Evolutionary conservation across 2,329 filamentous ascomycete genomes (phyloP).

Genomic region (Pseudogymnoascus sp.): DNA sequence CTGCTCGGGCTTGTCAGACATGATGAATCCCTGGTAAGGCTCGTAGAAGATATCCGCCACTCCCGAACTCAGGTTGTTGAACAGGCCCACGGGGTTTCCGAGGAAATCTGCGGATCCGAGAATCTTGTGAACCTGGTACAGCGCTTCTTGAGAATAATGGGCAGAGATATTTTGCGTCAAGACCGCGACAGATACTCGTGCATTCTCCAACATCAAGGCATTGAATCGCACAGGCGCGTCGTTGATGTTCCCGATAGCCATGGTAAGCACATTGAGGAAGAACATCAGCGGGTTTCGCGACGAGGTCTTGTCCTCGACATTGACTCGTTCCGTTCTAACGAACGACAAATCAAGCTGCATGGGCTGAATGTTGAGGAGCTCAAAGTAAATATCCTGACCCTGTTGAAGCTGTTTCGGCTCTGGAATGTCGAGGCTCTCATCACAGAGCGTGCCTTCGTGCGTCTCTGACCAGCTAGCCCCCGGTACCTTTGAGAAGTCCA

Average conservation of each 20-base stretch:
- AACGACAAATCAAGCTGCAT: constrained; percentile 98
- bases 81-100: constrained; percentile 91
- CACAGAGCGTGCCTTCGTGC: constrained; percentile 75
- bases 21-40: constrained; percentile 93
- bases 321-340: constrained; percentile 91
- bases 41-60: constrained; percentile 99
- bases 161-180: constrained; percentile 80
- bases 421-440: constrained; percentile 83
- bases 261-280: constrained; percentile 95
- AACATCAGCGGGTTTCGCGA: constrained; percentile 96
- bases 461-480: constrained; percentile 77
- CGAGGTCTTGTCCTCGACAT: constrained; percentile 88
- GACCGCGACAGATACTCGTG: constrained; percentile 77
- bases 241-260: constrained; percentile 99
- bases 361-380: constrained; percentile 90
- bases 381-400: constrained; percentile 95
- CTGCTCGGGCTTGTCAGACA: constrained; percentile 91
- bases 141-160: constrained; percentile 93
- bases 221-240: constrained; percentile 93
- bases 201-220: constrained; percentile 89
- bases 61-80: constrained; percentile 96
- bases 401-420: constrained; percentile 78
- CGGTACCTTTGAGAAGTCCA: constrained; percentile 90
- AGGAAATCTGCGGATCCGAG: constrained; percentile 95
- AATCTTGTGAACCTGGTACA: constrained; percentile 95